Base-by-base conservation (phyloP, 2,329 filamentous ascomycete genomes). In the Alternaria panax region DNA sequence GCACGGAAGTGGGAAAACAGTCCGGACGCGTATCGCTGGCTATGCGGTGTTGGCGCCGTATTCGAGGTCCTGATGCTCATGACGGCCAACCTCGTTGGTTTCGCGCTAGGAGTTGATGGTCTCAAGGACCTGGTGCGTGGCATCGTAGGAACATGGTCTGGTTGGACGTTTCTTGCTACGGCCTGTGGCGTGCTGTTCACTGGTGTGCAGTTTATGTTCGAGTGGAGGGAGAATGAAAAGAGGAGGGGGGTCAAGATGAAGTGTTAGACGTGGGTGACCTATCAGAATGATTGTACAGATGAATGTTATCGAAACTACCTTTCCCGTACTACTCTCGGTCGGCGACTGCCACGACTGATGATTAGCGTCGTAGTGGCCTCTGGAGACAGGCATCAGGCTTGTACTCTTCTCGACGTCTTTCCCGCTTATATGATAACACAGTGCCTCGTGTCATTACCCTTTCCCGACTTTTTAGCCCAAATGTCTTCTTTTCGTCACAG, bases 11-110 rank as follows among this genome's bases (percentile, higher is more conserved):
- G 91, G 88, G 87, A 88, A 69, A 80, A 83, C 22, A 81, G 84
- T 0, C 91, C 92, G 2, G 90, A 88, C 51, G 78, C 85, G 2
- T 97, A 97, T 75, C 87, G 95, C 25, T 85, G 93, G 77, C 75
- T 98, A 3, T 93, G 91, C 76, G 91, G 91, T 6, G 77, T 91
- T 16, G 95, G 94, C 2, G 92, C 88, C 0, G 92, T 97, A 4
- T 86, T 80, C 0, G 97, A 97, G 69, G 85, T 96, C 24, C 80
- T 98, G 47, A 93, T 97, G 90, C 95, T 99, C 91, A 97, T 98
- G 86, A 85, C 87, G 43, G 95, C 94, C 16, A 99, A 99, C 75
- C 81, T 99, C 18, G 93, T 99, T 11, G 95, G 95, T 0, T 99
- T 98, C 79, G 95, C 94, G 0, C 85, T 99, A 12, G 96, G 96